Base-by-base conservation (phyloP, 2,329 filamentous ascomycete species). In the Fusarium luffae region DNA sequence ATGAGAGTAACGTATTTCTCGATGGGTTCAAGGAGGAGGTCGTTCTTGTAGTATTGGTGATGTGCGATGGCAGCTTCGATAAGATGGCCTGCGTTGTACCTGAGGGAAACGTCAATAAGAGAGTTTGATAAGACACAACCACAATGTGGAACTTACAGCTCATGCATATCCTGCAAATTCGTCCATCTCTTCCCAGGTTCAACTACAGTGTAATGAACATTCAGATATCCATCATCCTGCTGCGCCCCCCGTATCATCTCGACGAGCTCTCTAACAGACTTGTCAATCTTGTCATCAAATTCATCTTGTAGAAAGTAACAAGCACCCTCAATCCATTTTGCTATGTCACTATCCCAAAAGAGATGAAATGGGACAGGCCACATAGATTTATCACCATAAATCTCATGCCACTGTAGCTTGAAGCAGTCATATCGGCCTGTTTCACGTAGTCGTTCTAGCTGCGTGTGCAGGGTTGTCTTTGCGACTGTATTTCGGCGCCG, bases 61-160 rank as follows among this genome's bases (percentile, higher is more conserved):
- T 90, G 87, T 0, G 87, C 86, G 3, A 90, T 75, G 1, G 87
- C 87, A 1, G 84, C 88, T 75, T 90, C 89, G 48, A 89, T 88
- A 12, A 90, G 77, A 74, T 91, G 88, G 0, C 89, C 88, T 13
- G 84, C 84, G 63, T 89, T 89, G 72, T 89, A 89, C 60, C 85
- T 70, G 69, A n/a, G n/a, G n/a, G 3, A 3, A 10, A 7, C 14
- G 14, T 28, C 4, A 41, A 9, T 19, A 9, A 7, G 30, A 28
- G 3, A 2, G 34, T 3, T 9, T 11, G 0, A 6, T 3, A 12
- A 18, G 7, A 19, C 6, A 37, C 1, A 12, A 12, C 64, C 21
- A 23, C 21, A 23, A 5, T 23, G 5, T 23, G 21, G 6, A 23
- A 23, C 21, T 4, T 23, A 23, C 21, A 23, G 6, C 75, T 90